phyloP scores from a whole-genome alignment of 768 basidiomycete genomes.

The Mrakia frigida region DNA sequence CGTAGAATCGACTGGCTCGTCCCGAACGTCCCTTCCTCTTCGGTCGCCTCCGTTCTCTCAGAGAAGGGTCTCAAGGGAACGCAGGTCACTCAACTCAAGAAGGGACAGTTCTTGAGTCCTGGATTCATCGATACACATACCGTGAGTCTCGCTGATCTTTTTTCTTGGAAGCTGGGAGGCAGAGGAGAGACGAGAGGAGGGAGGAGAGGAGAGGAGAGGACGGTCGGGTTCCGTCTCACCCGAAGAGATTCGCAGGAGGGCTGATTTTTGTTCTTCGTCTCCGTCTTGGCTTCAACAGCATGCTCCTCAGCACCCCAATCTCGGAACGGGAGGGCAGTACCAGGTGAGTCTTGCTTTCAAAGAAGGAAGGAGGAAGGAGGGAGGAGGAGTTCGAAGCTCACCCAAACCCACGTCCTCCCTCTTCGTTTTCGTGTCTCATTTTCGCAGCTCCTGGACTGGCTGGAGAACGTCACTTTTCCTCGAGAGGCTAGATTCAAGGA shows the following conservation, averaged over 20 bases:
- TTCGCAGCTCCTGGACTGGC: conserved; percentile 77
- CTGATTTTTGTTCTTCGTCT: not conserved
- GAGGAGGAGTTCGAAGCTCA: not conserved
- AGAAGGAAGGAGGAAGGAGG: not conserved
- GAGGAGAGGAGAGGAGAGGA: not conserved
- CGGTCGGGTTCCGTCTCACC: not conserved
- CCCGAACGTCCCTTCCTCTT: not conserved
- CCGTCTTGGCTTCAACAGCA: conserved; percentile 51
- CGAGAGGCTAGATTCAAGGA: conserved; percentile 72
- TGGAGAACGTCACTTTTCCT: conserved; percentile 77
- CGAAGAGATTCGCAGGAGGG: too few relatives aligned
- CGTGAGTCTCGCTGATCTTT: conserved; percentile 50
- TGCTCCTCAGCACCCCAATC: conserved; percentile 72
- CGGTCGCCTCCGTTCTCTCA: not conserved
- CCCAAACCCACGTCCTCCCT: not conserved
- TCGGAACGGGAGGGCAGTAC: conserved; percentile 47
- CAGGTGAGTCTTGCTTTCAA: not conserved
- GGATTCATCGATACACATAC: conserved; percentile 91
- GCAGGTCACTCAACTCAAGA: not conserved
- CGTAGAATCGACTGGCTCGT: conserved; percentile 25
- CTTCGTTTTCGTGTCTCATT: not conserved
- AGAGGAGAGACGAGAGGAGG: not conserved
- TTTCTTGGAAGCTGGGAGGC: too few relatives aligned
- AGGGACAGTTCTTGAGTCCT: conserved; percentile 67
- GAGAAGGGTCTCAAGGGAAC: not conserved